phyloP scores from a whole-genome alignment of 768 basidiomycete genomes.

The Coprinopsis marcescibilis region DNA sequence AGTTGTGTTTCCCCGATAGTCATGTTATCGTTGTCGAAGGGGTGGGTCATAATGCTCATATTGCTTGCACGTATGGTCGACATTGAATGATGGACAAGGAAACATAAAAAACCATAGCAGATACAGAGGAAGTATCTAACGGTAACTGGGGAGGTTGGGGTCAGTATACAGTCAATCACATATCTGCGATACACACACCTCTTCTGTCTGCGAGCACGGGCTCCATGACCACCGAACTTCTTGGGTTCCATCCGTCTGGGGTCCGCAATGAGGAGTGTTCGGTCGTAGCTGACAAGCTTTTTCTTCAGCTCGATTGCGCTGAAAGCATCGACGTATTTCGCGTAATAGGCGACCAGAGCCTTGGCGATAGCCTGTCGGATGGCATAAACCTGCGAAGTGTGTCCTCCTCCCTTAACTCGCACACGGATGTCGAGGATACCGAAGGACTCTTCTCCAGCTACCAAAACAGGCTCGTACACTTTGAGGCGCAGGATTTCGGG shows the following conservation, averaged over 20 bases:
- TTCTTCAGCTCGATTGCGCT: conserved; percentile 98
- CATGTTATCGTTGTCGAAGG: conserved; percentile 11
- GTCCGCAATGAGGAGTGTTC: conserved; percentile 84
- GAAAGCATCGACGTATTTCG: conserved; percentile 97
- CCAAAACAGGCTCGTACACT: conserved; percentile 95
- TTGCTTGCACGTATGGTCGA: conserved; percentile 26
- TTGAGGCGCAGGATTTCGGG: conserved; percentile 97
- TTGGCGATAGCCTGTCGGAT: conserved; percentile 98
- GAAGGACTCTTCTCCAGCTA: conserved; percentile 88
- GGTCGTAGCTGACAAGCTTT: conserved; percentile 93
- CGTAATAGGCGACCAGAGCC: conserved; percentile 96
- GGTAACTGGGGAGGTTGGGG: conserved; percentile 55
- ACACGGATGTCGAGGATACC: conserved; percentile 90
- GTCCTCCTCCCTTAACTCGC: conserved; percentile 98
- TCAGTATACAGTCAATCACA: conserved; percentile 12
- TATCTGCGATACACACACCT: conserved; percentile 44
- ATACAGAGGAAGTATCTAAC: conserved; percentile 42
- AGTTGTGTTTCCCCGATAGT: not conserved
- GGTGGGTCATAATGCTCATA: conserved; percentile 12
- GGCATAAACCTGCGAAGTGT: conserved; percentile 98
- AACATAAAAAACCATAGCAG: conserved; percentile 40
- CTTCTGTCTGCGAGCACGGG: conserved; percentile 97
- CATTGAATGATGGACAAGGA: conserved; percentile 28
- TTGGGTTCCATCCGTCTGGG: conserved; percentile 98
- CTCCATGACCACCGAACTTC: conserved; percentile 98